Conservation (phyloP, 1,139 yeast genomes). For the Blastobotrys persicus region DNA sequence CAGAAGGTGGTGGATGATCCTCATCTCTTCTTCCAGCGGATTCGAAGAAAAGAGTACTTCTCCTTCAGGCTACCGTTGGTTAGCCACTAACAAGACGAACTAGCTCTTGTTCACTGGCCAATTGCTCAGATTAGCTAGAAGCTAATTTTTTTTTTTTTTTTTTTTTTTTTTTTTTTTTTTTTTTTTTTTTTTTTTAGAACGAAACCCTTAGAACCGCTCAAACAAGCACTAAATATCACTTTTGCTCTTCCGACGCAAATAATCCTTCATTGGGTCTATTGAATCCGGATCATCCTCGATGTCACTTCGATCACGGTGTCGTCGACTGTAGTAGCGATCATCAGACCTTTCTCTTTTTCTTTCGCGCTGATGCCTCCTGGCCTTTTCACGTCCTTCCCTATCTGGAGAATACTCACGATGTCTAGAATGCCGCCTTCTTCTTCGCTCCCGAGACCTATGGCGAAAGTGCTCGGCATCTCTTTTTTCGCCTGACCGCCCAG, state of each 20-base stretch:
- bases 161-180: constrained; percentile 6
- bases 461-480: neutral
- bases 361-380: constrained; percentile 14
- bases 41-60: too few species aligned
- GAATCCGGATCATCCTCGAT: neutral
- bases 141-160: too few species aligned
- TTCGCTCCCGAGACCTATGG: neutral
- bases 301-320: neutral
- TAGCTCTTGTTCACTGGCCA: too few species aligned
- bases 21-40: too few species aligned
- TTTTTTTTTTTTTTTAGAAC: too few species aligned
- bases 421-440: too few species aligned
- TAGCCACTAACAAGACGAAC: too few species aligned
- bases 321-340: neutral
- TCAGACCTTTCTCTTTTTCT: constrained; percentile 1
- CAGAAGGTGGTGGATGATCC: too few species aligned
- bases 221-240: neutral
- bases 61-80: too few species aligned
- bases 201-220: too few species aligned
- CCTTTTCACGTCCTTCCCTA: constrained; percentile 13
- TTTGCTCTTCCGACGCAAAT: constrained; percentile 11
- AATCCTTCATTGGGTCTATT: constrained; percentile 26
- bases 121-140: too few species aligned
- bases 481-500: neutral
- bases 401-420: neutral